phyloP scores from a whole-genome alignment of 2,329 filamentous ascomycete species.

The Trichoderma simmonsii region DNA sequence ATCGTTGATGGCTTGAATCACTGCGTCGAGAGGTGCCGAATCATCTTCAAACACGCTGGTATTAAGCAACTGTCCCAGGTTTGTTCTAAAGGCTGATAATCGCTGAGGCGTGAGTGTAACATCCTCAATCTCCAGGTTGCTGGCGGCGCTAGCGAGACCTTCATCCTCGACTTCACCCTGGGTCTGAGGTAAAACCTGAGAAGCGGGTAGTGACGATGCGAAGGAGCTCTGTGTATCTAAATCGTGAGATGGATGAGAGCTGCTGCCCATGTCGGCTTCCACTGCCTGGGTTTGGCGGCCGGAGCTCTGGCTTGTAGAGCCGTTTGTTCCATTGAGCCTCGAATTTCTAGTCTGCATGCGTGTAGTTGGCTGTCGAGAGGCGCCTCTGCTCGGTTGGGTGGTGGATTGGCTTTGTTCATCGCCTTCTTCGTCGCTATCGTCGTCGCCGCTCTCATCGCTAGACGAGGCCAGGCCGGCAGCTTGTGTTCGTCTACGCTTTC shows the following conservation, averaged over 20 bases:
- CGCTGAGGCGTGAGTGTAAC: slow-evolving; percentile 58
- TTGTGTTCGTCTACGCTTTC: slow-evolving; percentile 73
- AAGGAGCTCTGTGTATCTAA: slow-evolving; percentile 58
- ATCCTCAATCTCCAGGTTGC: slow-evolving; percentile 42
- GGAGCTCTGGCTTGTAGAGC: not conserved
- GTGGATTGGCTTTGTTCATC: slow-evolving; percentile 59
- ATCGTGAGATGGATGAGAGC: slow-evolving; percentile 39
- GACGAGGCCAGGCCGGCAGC: slow-evolving; percentile 53
- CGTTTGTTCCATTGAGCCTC: slow-evolving; percentile 31
- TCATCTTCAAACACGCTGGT: slow-evolving; percentile 85
- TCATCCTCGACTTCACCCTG: slow-evolving; percentile 43
- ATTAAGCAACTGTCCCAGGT: slow-evolving; percentile 79
- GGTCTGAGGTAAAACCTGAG: slow-evolving; percentile 56
- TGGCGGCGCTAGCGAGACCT: slow-evolving; percentile 42
- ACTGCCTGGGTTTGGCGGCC: slow-evolving; percentile 36
- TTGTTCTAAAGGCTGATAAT: slow-evolving; percentile 70
- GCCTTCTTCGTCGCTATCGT: slow-evolving; percentile 52
- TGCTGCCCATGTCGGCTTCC: slow-evolving; percentile 26
- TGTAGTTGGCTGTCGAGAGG: slow-evolving; percentile 31
- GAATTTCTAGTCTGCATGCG: slow-evolving; percentile 19
- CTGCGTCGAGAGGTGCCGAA: slow-evolving; percentile 67
- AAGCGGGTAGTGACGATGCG: slow-evolving; percentile 76
- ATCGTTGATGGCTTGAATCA: slow-evolving; percentile 77
- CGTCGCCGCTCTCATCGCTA: slow-evolving; percentile 56
- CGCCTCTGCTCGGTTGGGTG: slow-evolving; percentile 43